phyloP scores from a whole-genome alignment of 1,284 basidiomycete genomes.

The Papiliotrema laurentii region DNA sequence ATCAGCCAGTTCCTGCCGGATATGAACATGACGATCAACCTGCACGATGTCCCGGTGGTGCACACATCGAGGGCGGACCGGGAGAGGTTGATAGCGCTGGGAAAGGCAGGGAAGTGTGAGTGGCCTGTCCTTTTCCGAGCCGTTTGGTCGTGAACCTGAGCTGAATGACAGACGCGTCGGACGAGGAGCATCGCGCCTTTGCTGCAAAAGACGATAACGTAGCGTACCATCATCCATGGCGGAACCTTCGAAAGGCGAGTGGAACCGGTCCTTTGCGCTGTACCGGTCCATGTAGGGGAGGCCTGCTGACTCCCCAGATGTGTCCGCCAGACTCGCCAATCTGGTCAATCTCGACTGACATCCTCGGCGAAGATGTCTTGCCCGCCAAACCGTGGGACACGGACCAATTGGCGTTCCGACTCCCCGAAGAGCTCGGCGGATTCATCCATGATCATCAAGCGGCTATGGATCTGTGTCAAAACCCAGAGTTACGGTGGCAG shows the following conservation, averaged over 20 bases:
- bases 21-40: slow-evolving; percentile 4
- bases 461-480: slow-evolving; percentile 3
- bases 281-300: too few species aligned
- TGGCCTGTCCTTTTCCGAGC: background rate
- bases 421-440: background rate
- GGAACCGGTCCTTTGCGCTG: too few species aligned
- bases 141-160: background rate
- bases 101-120: slow-evolving; percentile 1
- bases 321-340: slow-evolving; percentile 1
- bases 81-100: slow-evolving; percentile 1
- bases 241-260: too few species aligned
- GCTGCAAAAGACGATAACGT: too few species aligned
- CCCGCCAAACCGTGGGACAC: background rate
- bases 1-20: slow-evolving; percentile 1
- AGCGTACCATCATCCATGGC: too few species aligned
- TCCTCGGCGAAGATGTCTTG: background rate
- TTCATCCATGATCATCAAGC: background rate
- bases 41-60: background rate
- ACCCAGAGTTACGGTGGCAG: slow-evolving; percentile 1
- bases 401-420: background rate
- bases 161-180: background rate
- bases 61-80: slow-evolving; percentile 1
- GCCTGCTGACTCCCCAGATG: background rate
- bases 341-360: background rate
- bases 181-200: slow-evolving; percentile 6